phyloP scores from a whole-genome alignment of 345 rosid species.

The Boechera retrofracta region DNA sequence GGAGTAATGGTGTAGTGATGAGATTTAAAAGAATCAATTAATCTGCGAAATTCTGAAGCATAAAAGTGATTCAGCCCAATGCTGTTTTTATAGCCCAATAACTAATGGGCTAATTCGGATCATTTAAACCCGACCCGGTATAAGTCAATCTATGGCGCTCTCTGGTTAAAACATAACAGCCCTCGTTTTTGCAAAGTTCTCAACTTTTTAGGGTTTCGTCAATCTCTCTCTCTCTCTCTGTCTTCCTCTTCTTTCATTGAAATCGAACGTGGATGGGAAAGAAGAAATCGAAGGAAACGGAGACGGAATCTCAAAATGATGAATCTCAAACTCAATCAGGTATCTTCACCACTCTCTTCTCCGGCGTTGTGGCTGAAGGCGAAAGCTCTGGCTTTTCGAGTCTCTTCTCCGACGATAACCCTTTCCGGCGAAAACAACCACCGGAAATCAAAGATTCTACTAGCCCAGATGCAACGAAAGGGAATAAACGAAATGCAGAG shows the following conservation, averaged over 20 bases:
- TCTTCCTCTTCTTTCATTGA: conserved; percentile 4
- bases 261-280: conserved; percentile 38
- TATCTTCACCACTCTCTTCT: conserved; percentile 38
- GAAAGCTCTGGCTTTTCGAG: conserved; percentile 46
- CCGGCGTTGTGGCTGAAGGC: conserved; percentile 19
- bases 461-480: conserved; percentile 35
- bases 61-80: background rate
- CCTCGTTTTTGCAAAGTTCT: background rate
- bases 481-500: conserved; percentile 16
- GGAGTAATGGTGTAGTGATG: too few species aligned
- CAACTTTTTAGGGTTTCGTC: conserved; percentile 37
- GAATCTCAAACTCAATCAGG: conserved; percentile 24
- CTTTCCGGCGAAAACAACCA: conserved; percentile 77
- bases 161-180: conserved; percentile 2
- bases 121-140: conserved; percentile 13
- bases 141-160: background rate
- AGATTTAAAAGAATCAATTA: too few species aligned
- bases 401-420: conserved; percentile 79
- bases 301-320: conserved; percentile 26
- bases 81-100: background rate
- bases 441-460: conserved; percentile 32
- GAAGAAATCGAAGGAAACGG: conserved; percentile 30
- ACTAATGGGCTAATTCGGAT: background rate
- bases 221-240: background rate
- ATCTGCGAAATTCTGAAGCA: too few species aligned